A percentile compares a stretch with the other conserved stretches of the same genome.
These are phyloP conservation scores for Penicillium arizonense DNA, from an alignment of 495 filamentous ascomycete genomes.

Conservation along the genomic window DNA sequence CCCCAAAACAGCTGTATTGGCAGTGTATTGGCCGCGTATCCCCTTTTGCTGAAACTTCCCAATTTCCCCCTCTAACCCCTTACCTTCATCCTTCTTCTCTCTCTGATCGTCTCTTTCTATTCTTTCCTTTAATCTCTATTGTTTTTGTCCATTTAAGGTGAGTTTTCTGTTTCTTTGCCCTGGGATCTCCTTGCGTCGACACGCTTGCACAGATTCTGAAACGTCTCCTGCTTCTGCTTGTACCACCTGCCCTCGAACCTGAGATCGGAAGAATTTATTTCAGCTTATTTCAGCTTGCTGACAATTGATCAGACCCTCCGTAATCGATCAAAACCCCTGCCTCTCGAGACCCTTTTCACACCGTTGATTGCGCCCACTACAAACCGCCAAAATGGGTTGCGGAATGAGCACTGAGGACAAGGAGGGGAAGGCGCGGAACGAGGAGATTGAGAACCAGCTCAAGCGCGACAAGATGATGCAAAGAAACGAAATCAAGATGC, in stretches of 20 bases:
- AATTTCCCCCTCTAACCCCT: conserved; percentile 25
- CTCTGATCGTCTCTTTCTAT: conserved; percentile 12
- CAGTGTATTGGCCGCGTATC: conserved; percentile 17
- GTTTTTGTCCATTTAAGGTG: conserved; percentile 3
- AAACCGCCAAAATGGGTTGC: conserved; percentile 86
- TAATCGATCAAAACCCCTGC: conserved; percentile 9
- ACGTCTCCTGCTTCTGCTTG: conserved; percentile 22
- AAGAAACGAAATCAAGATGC: conserved; percentile 98
- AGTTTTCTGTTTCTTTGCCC: conserved; percentile 11
- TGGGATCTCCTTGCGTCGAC: conserved; percentile 25
- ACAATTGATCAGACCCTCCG: conserved; percentile 8
- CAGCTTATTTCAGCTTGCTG: conserved; percentile 8
- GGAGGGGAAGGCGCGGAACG: conserved; percentile 99
- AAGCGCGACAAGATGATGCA: conserved; percentile 94
- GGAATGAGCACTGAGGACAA: conserved; percentile 99
- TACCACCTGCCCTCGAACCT: conserved; percentile 16
- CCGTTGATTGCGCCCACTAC: conserved; percentile 9
- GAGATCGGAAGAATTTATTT: conserved; percentile 9
- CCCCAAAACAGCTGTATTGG: background rate
- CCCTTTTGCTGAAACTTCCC: conserved; percentile 32
- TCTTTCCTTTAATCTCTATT: conserved; percentile 7
- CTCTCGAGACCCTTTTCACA: conserved; percentile 21
- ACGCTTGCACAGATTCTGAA: conserved; percentile 23
- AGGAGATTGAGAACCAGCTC: conserved; percentile 98
- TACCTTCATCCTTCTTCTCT: conserved; percentile 26